Base-by-base conservation (phyloP, 2,329 filamentous ascomycete genomes). In the Aspergillus sp. region DNA sequence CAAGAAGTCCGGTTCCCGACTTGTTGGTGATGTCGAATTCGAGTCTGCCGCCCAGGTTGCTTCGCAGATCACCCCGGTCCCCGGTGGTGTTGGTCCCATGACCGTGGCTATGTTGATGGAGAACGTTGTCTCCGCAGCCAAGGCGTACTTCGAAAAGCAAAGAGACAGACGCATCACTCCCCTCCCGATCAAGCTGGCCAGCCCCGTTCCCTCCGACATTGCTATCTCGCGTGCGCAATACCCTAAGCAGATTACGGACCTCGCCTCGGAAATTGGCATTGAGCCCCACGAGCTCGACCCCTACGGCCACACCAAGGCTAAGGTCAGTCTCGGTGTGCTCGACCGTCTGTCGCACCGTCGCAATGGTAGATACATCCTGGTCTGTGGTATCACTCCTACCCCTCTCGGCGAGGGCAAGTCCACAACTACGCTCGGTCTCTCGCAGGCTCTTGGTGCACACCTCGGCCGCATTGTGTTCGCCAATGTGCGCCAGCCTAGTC, bases 341-440 rank as follows among this genome's bases (percentile, higher is more conserved):
- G 88, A 94, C 75, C 88, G 95, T 63, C 85, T 99, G 6, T 86
- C 89, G 58, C 93, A 99, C 76, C 91, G 95, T 66, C 86, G 85
- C 64, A 89, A 99, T 73, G 95, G 95, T 58, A 89, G 90, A 63
- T 99, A 98, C 74, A 86, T 99, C 66, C 86, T 98, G 38, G 90
- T 99, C 19, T 94, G 92, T 58, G 95, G 95, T 65, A 98, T 99
- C 67, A 99, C 95, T 0, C 95, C 95, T 1, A 99, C 95, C 7
- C 95, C 95, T 23, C 86, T 99, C 6, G 95, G 95, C 15, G 95
- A 99, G 82, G 95, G 95, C 69, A 99, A 99, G 81, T 98, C 95
- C 10, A 99, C 95, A 1, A 99, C 95, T 1, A 99, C 95, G 7
- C 91, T 99, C 83, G 95, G 95, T 74, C 83, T 99, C 54, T 92